A percentile compares a stretch with the other conserved stretches of the same genome.
Evolutionary conservation across 768 basidiomycete genomes (phyloP).

Genomic region (Kwoniella dendrophila): DNA sequence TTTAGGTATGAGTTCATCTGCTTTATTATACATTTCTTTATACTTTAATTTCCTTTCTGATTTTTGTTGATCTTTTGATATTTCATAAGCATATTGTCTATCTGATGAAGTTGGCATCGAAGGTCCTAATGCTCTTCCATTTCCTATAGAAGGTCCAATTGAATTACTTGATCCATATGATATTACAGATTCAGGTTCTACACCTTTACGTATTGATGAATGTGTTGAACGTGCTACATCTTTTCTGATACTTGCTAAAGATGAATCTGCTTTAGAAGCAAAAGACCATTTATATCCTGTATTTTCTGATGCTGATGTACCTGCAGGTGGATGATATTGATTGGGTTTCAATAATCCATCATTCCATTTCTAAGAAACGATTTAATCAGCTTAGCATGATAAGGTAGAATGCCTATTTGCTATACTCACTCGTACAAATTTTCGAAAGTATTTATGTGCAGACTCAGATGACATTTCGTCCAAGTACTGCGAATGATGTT

Average conservation of each 20-base stretch:
- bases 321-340: slow-evolving; percentile 53
- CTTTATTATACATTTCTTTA: slow-evolving; percentile 66
- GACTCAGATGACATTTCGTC: slow-evolving; percentile 80
- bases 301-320: slow-evolving; percentile 65
- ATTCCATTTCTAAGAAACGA: slow-evolving; percentile 58
- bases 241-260: slow-evolving; percentile 65
- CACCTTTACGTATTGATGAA: slow-evolving; percentile 22
- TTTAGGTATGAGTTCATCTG: slow-evolving; percentile 80
- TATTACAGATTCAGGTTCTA: slow-evolving; percentile 12
- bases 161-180: slow-evolving; percentile 16
- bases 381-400: neutral
- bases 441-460: slow-evolving; percentile 77
- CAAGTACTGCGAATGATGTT: slow-evolving; percentile 65
- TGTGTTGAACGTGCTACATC: slow-evolving; percentile 63
- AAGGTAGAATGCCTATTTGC: neutral
- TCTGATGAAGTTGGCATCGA: slow-evolving; percentile 46
- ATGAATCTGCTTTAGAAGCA: slow-evolving; percentile 66
- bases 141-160: slow-evolving; percentile 32
- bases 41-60: slow-evolving; percentile 71
- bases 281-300: slow-evolving; percentile 90
- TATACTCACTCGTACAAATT: slow-evolving; percentile 65
- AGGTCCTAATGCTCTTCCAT: slow-evolving; percentile 16
- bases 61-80: slow-evolving; percentile 60
- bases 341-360: slow-evolving; percentile 37
- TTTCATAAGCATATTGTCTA: slow-evolving; percentile 69